phyloP scores from a whole-genome alignment of 805 yeast species.

The Metschnikowia similis region DNA sequence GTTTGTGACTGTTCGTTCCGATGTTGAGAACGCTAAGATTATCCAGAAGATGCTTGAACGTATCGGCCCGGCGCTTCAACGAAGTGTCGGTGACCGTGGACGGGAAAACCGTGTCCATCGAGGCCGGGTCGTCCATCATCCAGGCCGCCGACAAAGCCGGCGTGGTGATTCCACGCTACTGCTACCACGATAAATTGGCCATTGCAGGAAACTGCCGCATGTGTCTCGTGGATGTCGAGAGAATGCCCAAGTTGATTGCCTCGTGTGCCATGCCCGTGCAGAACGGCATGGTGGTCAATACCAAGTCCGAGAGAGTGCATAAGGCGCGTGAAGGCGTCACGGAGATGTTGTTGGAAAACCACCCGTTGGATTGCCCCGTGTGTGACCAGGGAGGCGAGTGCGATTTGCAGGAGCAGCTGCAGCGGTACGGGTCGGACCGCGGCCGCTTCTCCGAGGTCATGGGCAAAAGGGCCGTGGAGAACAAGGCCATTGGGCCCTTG shows the following conservation, averaged over 20 bases:
- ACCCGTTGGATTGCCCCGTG: constrained; percentile 88
- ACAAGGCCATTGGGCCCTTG: constrained; percentile 85
- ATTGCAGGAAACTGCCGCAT: constrained; percentile 91
- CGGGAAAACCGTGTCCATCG: constrained; percentile 71
- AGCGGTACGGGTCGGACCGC: constrained; percentile 80
- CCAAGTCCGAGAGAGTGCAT: constrained; percentile 71
- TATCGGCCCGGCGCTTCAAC: constrained; percentile 33
- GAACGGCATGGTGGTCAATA: constrained; percentile 82
- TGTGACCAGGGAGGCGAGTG: constrained; percentile 96
- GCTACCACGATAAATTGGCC: constrained; percentile 87
- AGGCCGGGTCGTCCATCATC: constrained; percentile 82
- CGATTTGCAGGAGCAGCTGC: constrained; percentile 83
- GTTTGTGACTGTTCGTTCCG: too few relatives aligned
- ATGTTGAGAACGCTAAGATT: constrained; percentile 15
- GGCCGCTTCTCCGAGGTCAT: constrained; percentile 78
- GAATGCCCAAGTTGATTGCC: constrained; percentile 85
- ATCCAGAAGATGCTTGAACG: constrained; percentile 23
- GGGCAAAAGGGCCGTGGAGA: constrained; percentile 88
- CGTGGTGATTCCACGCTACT: constrained; percentile 80
- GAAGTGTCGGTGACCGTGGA: constrained; percentile 61
- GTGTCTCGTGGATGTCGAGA: constrained; percentile 87
- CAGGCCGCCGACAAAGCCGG: constrained; percentile 94
- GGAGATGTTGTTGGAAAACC: constrained; percentile 82
- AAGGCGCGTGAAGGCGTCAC: constrained; percentile 88
- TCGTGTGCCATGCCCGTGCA: constrained; percentile 92